phyloP scores from a whole-genome alignment of 2,329 filamentous ascomycete genomes.

The Penicillium sp. region DNA sequence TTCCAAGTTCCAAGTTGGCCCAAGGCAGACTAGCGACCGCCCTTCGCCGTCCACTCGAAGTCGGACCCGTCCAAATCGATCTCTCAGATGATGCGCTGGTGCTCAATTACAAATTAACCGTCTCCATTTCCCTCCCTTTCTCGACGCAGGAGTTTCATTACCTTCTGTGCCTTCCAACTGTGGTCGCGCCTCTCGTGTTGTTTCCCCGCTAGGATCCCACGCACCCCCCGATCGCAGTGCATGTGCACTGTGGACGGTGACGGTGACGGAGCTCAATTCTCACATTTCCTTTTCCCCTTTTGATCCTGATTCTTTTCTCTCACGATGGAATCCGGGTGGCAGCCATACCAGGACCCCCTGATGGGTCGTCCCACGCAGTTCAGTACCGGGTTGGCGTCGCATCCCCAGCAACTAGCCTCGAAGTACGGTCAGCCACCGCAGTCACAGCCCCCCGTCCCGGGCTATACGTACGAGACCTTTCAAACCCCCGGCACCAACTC shows the following conservation, averaged over 20 bases:
- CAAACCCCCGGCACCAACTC: conserved; percentile 45
- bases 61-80: conserved; percentile 13
- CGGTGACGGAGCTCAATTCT: conserved; percentile 17
- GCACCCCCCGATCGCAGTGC: conserved; percentile 30
- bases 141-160: conserved; percentile 8
- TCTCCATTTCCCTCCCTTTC: conserved; percentile 15
- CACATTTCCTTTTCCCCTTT: conserved; percentile 11
- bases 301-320: conserved; percentile 23
- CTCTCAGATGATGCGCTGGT: conserved; percentile 27
- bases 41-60: conserved; percentile 6
- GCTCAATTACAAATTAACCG: conserved; percentile 18
- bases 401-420: conserved; percentile 51
- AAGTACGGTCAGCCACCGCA: conserved; percentile 49
- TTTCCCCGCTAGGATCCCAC: conserved; percentile 26
- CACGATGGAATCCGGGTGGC: conserved; percentile 61
- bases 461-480: conserved; percentile 68
- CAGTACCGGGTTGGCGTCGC: conserved; percentile 53
- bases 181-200: conserved; percentile 30
- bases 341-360: conserved; percentile 63
- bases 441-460: conserved; percentile 53
- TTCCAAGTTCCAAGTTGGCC: not conserved
- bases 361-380: conserved; percentile 63
- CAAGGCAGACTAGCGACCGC: conserved; percentile 10
- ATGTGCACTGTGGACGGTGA: conserved; percentile 28
- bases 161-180: conserved; percentile 8